Percentiles rank a stretch among this genome's conserved stretches.
Evolutionary conservation across 306 rosid genomes (phyloP).

Genomic region (Quercus suber): DNA sequence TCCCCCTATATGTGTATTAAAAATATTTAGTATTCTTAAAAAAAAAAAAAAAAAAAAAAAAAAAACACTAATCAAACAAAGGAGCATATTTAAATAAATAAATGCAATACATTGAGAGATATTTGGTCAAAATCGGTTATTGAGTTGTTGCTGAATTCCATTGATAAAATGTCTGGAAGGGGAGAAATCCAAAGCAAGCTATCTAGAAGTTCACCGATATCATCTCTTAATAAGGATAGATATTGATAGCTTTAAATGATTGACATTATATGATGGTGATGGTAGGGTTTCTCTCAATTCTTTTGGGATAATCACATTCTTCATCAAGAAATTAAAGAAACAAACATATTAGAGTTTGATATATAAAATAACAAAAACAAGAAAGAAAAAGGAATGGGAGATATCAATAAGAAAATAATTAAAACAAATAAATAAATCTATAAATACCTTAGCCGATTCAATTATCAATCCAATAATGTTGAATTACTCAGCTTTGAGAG

Average conservation of each 20-base stretch:
- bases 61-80: neutral
- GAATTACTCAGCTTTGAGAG: constrained; percentile 1
- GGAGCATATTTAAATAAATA: neutral
- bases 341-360: neutral
- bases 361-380: neutral
- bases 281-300: constrained; percentile 13
- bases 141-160: neutral
- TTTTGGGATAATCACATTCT: neutral
- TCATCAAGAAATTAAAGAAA: neutral
- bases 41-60: too few relatives aligned
- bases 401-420: neutral
- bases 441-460: neutral
- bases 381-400: neutral
- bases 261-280: constrained; percentile 9
- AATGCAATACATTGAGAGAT: neutral
- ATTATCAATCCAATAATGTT: neutral
- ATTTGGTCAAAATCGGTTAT: too few relatives aligned
- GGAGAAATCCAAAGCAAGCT: constrained; percentile 20
- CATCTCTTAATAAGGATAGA: neutral
- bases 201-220: neutral
- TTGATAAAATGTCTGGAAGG: neutral
- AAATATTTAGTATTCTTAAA: too few relatives aligned
- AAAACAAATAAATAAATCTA: neutral
- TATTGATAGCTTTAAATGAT: neutral
- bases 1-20: too few relatives aligned